Base-by-base conservation (phyloP, 805 yeast species). In the Yarrowia keelungensis region DNA sequence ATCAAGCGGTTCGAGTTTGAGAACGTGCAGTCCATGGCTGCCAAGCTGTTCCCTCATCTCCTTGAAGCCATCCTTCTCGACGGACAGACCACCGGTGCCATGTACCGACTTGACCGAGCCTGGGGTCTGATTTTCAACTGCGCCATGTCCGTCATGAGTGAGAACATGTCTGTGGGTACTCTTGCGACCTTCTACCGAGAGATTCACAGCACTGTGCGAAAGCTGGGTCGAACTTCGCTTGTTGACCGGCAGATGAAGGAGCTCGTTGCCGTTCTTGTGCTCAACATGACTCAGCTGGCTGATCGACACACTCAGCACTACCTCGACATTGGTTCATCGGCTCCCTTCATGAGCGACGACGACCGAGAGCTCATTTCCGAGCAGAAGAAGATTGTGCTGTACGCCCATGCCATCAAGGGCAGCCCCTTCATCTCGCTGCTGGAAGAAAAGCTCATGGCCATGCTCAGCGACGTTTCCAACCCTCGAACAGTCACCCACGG, bases 321-420 rank as follows among this genome's bases (percentile, higher is more conserved):
- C 47, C 36, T 41, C 26, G 62, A 56, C 8, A 32, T 26, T 26
- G 62, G 47, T 4, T 56, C 62, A 7, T 1, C 10, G 4, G 47
- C 62, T 11, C 47, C 62, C 15, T 12, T 41, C 47, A 56, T 56
- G 62, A 56, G n/a, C 75, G 90, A 90, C 73, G 96, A 92, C 66
- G 97, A 92, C 71, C 95, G 97, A 94, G 98, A 95, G 76, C 94
- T 95, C 56, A 88, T 94, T 68, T 91, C 91, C 73, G 81, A 92
- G 58, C 88, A 91, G 38, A 98, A 98, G 68, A 93, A 91, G 78
- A 92, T 91, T 75, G 87, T 95, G 74, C 98, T 56, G 10, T 56
- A 56, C 9, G 62, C 62, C 15, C 39, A 56, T n/a, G 62, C 62
- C n/a, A 56, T 56, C 47, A 56, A 56, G 62, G 62, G 62, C 35